phyloP scores from a whole-genome alignment of 2,329 filamentous ascomycete genomes.

The Botrytis galanthina region DNA sequence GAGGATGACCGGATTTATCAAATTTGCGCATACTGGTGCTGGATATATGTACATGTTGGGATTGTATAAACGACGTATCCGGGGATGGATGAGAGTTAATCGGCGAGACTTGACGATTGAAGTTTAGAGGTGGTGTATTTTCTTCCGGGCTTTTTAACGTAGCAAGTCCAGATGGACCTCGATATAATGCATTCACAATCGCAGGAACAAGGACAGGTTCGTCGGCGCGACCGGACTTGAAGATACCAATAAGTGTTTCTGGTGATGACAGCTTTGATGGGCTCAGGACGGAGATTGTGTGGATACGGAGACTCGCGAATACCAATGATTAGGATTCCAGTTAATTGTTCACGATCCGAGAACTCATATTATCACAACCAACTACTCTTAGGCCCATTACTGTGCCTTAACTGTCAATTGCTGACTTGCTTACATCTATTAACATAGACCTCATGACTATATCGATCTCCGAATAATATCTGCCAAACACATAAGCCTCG shows the following conservation, averaged over 20 bases:
- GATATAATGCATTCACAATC: background rate
- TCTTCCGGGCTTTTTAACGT: background rate
- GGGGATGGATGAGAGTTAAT: no score
- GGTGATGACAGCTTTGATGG: background rate
- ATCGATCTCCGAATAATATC: no score
- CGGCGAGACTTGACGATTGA: no score
- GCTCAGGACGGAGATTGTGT: background rate
- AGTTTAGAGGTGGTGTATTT: no score
- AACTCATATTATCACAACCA: background rate
- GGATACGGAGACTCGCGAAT: background rate
- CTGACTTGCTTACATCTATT: background rate
- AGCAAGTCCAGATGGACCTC: background rate
- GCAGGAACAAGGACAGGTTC: background rate
- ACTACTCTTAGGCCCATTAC: no score
- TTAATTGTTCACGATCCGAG: background rate
- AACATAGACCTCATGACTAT: background rate
- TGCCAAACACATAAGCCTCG: background rate
- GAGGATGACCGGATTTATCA: no score
- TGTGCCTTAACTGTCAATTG: background rate
- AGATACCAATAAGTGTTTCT: background rate
- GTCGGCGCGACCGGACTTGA: constrained; percentile 3
- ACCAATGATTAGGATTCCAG: background rate
- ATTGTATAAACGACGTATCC: no score
- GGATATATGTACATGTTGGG: no score
- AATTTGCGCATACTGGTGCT: no score